Conservation (phyloP, 2,329 filamentous ascomycete species). For the Cadophora sp. region DNA sequence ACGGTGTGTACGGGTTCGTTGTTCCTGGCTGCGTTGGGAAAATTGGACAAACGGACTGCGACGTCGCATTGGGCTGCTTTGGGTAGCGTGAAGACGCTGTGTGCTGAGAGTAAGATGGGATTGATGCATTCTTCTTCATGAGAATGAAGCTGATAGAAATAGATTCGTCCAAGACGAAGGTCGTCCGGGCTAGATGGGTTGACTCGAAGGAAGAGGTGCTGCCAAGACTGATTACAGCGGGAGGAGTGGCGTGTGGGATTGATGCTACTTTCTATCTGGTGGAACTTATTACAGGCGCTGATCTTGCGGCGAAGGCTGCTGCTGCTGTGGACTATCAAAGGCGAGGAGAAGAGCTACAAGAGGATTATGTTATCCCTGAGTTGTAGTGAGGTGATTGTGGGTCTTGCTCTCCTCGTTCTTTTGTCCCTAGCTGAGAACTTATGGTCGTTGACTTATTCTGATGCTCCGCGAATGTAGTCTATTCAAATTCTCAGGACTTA, state of each 20-base stretch:
- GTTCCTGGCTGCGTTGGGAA: conserved; percentile 10
- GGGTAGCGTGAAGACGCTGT: not conserved
- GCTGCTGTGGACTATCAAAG: conserved; percentile 12
- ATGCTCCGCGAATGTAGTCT: too few species aligned
- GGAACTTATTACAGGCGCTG: conserved; percentile 6
- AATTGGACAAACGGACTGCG: conserved; percentile 1
- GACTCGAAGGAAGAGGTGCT: not conserved
- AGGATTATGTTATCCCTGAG: conserved; percentile 11
- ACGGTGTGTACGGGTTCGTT: conserved; percentile 11
- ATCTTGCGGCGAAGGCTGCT: not conserved
- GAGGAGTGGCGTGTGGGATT: conserved; percentile 20
- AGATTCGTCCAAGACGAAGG: not conserved
- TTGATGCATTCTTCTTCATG: not conserved
- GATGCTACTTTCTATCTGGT: conserved; percentile 17
- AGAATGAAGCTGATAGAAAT: not conserved
- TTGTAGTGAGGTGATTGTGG: not conserved
- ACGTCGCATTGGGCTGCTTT: conserved; percentile 15
- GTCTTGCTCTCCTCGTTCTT: not conserved
- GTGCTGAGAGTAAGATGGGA: not conserved
- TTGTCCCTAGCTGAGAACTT: too few species aligned
- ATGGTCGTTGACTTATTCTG: too few species aligned
- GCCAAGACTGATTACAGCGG: conserved; percentile 14
- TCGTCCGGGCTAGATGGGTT: conserved; percentile 7
- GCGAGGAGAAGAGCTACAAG: conserved; percentile 8
- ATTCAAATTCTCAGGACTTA: too few species aligned